These are phyloP conservation scores for Eucalyptus cladocalyx DNA, from an alignment of 345 rosid genomes.

Conservation along the genomic window DNA sequence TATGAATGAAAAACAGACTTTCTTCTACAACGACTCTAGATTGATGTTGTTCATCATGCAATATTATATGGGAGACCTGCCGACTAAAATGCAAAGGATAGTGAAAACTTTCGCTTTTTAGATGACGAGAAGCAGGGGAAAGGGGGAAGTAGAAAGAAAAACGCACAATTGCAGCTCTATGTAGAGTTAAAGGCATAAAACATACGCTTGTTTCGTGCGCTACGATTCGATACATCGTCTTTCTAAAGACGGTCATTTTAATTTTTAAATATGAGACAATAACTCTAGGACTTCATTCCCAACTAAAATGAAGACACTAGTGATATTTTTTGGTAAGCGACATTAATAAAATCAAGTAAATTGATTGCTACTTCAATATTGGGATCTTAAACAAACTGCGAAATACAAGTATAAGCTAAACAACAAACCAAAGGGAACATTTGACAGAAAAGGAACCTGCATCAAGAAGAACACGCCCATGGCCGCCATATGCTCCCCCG, in stretches of 20 bases:
- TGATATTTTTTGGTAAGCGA: neutral
- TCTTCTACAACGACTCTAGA: neutral
- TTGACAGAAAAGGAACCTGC: slow-evolving; percentile 40
- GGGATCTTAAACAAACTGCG: neutral
- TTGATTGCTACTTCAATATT: neutral
- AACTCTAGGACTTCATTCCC: neutral
- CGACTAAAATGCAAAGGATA: neutral
- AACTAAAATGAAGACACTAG: neutral
- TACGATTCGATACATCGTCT: neutral
- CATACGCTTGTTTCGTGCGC: neutral
- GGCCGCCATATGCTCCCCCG: slow-evolving; percentile 99
- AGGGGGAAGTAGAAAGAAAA: neutral
- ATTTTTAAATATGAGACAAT: neutral
- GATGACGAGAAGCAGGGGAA: neutral
- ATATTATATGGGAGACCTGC: neutral
- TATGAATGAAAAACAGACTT: neutral
- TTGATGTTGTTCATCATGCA: neutral
- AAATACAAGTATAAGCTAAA: neutral
- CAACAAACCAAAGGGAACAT: neutral
- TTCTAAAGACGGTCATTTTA: neutral
- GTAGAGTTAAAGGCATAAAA: neutral
- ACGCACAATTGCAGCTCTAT: neutral
- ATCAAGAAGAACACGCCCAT: slow-evolving; percentile 96
- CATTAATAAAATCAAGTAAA: neutral
- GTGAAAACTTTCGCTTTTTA: neutral